Conservation (phyloP, 2,329 filamentous ascomycete species). For the Penicillium sp. region DNA sequence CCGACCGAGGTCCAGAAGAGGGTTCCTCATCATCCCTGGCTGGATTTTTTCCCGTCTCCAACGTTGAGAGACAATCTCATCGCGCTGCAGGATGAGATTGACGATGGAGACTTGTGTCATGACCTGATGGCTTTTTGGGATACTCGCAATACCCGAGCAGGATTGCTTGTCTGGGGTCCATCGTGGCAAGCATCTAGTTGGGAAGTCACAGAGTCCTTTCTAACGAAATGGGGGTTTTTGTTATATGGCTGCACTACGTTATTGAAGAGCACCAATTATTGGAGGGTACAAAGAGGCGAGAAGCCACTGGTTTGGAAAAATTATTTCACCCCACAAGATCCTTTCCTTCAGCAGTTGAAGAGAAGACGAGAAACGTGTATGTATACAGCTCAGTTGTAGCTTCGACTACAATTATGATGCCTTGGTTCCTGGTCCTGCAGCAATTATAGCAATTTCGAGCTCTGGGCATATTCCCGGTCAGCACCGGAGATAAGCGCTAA, state of each 20-base stretch:
- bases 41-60: slow-evolving; percentile 47
- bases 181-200: slow-evolving; percentile 38
- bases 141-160: slow-evolving; percentile 18
- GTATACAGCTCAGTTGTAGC: not conserved
- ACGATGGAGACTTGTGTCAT: slow-evolving; percentile 43
- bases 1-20: slow-evolving; percentile 39
- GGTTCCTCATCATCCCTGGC: slow-evolving; percentile 41
- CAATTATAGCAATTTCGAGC: not conserved
- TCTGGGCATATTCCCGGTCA: not conserved
- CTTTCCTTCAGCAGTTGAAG: not conserved
- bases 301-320: slow-evolving; percentile 17
- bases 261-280: slow-evolving; percentile 39
- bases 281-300: slow-evolving; percentile 39
- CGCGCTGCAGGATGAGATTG: slow-evolving; percentile 26
- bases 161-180: slow-evolving; percentile 42
- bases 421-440: not conserved
- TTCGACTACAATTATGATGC: not conserved
- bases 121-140: slow-evolving; percentile 36
- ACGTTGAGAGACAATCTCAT: slow-evolving; percentile 45
- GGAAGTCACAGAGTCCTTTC: slow-evolving; percentile 43
- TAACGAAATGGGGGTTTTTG: slow-evolving; percentile 40
- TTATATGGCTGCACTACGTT: slow-evolving; percentile 37
- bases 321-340: not conserved
- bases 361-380: not conserved
- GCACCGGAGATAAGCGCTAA: not conserved